These are phyloP conservation scores for Penicillium nordicum DNA, from an alignment of 2,329 filamentous ascomycete genomes.

Conservation along the genomic window DNA sequence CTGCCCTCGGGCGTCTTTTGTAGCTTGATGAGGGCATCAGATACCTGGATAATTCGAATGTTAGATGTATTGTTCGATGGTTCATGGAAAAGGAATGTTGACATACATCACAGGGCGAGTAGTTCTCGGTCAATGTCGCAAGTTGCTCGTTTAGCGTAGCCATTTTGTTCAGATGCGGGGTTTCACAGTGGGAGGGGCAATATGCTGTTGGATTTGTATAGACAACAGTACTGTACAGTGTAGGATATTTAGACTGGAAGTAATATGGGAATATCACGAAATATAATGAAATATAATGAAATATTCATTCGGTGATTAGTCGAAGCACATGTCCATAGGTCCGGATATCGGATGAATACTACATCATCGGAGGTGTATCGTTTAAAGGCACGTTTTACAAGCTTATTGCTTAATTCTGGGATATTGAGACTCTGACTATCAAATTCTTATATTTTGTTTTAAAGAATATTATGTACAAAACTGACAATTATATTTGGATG, in stretches of 20 bases:
- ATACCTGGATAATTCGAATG: conserved; percentile 49
- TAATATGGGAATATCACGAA: not conserved
- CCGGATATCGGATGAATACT: conserved; percentile 19
- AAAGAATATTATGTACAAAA: not conserved
- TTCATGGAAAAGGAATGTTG: not conserved
- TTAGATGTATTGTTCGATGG: not conserved
- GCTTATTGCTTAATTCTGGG: not conserved
- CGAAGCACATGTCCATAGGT: conserved; percentile 20
- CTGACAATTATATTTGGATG: not conserved
- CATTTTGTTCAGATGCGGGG: conserved; percentile 26
- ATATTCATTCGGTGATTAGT: not conserved
- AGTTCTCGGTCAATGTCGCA: conserved; percentile 29
- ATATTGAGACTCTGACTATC: not conserved
- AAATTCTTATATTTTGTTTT: not conserved
- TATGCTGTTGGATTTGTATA: not conserved
- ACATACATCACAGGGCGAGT: conserved; percentile 45
- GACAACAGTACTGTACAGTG: not conserved
- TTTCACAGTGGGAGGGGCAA: not conserved
- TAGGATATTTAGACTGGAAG: not conserved
- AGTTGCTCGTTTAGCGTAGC: conserved; percentile 34
- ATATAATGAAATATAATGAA: not conserved
- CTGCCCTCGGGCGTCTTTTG: conserved; percentile 41
- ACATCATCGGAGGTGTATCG: conserved; percentile 1
- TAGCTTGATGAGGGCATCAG: conserved; percentile 69
- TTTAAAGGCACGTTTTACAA: not conserved